These are phyloP conservation scores for Solanum acaule DNA, from an alignment of 257 asterid genomes.

Conservation along the genomic window DNA sequence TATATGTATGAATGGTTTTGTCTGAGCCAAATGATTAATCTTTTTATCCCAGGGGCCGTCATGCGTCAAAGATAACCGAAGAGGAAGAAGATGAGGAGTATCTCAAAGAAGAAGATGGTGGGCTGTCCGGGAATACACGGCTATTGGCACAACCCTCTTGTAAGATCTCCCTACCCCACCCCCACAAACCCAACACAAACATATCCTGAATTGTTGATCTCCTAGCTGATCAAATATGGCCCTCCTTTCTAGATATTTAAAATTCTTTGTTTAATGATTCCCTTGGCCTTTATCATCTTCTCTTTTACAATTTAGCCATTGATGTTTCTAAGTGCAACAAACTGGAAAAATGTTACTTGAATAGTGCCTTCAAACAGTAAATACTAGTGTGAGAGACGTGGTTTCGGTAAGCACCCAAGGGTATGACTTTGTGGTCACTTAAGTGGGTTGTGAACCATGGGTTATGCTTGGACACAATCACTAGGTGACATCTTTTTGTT, in stretches of 20 bases:
- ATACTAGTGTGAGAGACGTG: not conserved
- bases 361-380: not conserved
- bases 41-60: constrained; percentile 75
- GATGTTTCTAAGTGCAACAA: not conserved
- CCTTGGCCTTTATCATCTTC: not conserved
- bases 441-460: not conserved
- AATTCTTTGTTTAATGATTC: not conserved
- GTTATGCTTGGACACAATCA: not conserved
- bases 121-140: constrained; percentile 72
- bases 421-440: not conserved
- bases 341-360: not conserved
- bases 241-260: not conserved
- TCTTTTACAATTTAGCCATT: not conserved
- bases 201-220: not conserved
- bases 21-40: not conserved
- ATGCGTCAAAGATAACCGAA: constrained; percentile 93
- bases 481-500: not conserved
- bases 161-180: constrained; percentile 17
- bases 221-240: not conserved
- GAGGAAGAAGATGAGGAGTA: constrained; percentile 98
- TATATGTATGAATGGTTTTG: not conserved
- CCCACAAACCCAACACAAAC: not conserved
- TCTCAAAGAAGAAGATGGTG: constrained; percentile 85
- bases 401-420: not conserved
- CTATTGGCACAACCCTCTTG: constrained; percentile 93